phyloP scores from a whole-genome alignment of 345 rosid genomes.

The Euphorbia peplus region DNA sequence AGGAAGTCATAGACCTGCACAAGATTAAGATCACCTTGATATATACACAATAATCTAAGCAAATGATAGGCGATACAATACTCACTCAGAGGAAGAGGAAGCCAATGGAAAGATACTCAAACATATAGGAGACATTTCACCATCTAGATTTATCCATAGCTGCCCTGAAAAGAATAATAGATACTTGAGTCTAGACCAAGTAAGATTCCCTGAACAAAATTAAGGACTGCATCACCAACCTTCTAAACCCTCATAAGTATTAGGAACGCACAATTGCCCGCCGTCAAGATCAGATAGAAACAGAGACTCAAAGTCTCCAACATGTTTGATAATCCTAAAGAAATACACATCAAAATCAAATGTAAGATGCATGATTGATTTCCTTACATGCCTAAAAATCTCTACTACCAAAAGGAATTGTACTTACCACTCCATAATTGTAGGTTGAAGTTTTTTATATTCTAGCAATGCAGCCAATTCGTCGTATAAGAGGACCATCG shows the following conservation, averaged over 20 bases:
- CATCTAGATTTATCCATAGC: conserved; percentile 93
- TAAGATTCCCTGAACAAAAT: conserved; percentile 11
- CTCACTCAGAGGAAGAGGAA: conserved; percentile 59
- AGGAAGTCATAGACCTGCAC: conserved; percentile 43
- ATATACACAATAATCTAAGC: conserved; percentile 13
- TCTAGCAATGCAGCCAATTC: conserved; percentile 57
- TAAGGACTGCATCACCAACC: conserved; percentile 34
- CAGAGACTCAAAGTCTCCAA: conserved; percentile 72
- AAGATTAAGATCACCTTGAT: conserved; percentile 23
- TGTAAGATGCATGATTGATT: conserved; percentile 5
- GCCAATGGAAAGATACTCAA: conserved; percentile 67
- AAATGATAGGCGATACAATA: conserved; percentile 18
- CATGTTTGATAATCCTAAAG: conserved; percentile 65
- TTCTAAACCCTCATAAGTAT: conserved; percentile 54
- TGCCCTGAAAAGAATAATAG: conserved; percentile 49
- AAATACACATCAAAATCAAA: conserved; percentile 18
- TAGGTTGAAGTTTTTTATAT: conserved; percentile 55
- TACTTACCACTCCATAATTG: conserved; percentile 67
- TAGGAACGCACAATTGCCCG: conserved; percentile 44
- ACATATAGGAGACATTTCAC: conserved; percentile 78
- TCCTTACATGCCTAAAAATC: conserved; percentile 18
- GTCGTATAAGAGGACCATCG: conserved; percentile 65
- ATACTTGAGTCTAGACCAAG: conserved; percentile 13
- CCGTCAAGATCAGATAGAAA: conserved; percentile 68
- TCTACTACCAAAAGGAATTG: conserved; percentile 15